Conservation (phyloP, 2,329 filamentous ascomycete genomes). For the Aspergillus texensis region DNA sequence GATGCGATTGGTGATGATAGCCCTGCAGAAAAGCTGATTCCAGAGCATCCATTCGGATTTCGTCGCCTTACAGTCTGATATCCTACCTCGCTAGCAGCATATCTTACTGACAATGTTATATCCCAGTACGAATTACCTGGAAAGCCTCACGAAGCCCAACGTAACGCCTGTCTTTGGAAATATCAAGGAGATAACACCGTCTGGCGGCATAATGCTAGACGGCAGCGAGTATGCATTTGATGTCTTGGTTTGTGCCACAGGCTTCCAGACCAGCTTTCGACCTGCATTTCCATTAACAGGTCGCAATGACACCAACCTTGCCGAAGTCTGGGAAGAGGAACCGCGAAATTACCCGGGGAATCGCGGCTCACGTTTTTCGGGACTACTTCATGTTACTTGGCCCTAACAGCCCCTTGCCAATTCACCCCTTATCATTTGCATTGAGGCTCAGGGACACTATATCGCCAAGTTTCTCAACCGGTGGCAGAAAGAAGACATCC, state of each 20-base stretch:
- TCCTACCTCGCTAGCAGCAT: background rate
- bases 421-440: background rate
- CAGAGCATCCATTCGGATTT: background rate
- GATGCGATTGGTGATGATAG: background rate
- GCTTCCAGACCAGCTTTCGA: background rate
- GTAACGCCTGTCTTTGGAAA: background rate
- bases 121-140: background rate
- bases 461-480: background rate
- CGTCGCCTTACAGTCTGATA: background rate
- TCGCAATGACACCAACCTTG: background rate
- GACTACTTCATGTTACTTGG: background rate
- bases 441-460: background rate
- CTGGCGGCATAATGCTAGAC: background rate
- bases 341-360: background rate
- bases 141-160: background rate
- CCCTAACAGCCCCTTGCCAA: background rate
- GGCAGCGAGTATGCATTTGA: background rate
- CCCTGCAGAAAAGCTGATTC: background rate
- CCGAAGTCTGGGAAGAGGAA: background rate
- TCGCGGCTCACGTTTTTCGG: background rate
- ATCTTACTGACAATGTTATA: background rate
- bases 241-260: background rate
- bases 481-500: background rate
- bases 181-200: background rate
- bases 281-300: background rate